These are phyloP conservation scores for Epichloe amarillans DNA, from an alignment of 2,329 filamentous ascomycete genomes.

Conservation along the genomic window DNA sequence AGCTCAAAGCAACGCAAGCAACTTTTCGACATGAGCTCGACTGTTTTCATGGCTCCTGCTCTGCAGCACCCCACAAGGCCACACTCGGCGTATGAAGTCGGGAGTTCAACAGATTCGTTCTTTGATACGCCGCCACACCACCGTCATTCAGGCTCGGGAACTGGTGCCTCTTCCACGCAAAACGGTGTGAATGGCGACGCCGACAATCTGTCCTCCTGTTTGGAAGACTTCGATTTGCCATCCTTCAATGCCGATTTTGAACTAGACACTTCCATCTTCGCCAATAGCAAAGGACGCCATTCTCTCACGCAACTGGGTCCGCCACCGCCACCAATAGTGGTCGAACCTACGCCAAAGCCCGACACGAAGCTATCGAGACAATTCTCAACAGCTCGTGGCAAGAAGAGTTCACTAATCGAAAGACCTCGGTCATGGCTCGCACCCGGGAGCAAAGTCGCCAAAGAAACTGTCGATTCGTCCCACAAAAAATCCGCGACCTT, in stretches of 20 bases:
- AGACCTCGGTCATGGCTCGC: constrained; percentile 40
- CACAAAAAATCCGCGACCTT: constrained; percentile 6
- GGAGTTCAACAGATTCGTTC: not conserved
- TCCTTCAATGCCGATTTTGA: constrained; percentile 37
- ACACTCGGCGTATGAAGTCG: constrained; percentile 3
- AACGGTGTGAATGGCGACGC: not conserved
- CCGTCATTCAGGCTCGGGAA: not conserved
- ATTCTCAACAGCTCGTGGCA: constrained; percentile 17
- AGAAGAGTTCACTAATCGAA: constrained; percentile 34
- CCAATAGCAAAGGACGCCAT: constrained; percentile 12
- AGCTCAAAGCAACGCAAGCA: not conserved
- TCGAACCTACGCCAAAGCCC: not conserved
- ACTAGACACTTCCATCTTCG: constrained; percentile 32
- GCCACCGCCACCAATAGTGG: constrained; percentile 1
- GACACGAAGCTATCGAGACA: constrained; percentile 4
- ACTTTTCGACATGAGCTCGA: constrained; percentile 3
- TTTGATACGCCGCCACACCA: not conserved
- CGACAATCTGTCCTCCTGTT: constrained; percentile 2
- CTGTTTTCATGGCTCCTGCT: constrained; percentile 3
- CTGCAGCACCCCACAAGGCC: constrained; percentile 2
- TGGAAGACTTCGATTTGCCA: constrained; percentile 36
- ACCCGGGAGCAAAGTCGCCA: constrained; percentile 26
- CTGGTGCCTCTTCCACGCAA: not conserved
- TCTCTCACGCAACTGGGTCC: constrained; percentile 3
- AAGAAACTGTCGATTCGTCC: constrained; percentile 9